Evolutionary conservation across 192 early-diverging fungal genomes (phyloP).

Genomic region (Pilaira anomala): DNA sequence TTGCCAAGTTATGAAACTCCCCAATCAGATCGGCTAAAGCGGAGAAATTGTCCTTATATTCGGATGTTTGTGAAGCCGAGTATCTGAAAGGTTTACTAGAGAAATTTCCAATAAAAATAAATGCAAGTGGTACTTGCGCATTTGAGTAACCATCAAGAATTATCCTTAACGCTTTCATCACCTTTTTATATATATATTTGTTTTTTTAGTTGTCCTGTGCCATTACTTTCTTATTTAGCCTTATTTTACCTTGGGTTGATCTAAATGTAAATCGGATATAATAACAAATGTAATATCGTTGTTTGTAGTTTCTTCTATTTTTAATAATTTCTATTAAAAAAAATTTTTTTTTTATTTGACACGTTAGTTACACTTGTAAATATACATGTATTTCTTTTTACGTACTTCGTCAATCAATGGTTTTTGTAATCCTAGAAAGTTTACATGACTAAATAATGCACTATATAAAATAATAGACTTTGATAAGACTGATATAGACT

Average conservation of each 20-base stretch:
- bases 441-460: conserved; percentile 47
- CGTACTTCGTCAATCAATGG: conserved; percentile 53
- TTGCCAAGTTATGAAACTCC: conserved; percentile 58
- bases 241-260: conserved; percentile 65
- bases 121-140: conserved; percentile 69
- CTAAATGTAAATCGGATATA: conserved; percentile 85
- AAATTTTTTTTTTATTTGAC: background rate
- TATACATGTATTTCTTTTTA: too few relatives aligned
- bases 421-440: conserved; percentile 55
- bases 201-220: background rate
- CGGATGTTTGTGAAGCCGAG: conserved; percentile 53
- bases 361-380: background rate
- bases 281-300: conserved; percentile 70
- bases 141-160: conserved; percentile 75
- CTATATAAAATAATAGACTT: conserved; percentile 32
- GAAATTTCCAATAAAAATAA: conserved; percentile 88
- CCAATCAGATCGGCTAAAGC: conserved; percentile 63
- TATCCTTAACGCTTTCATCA: conserved; percentile 64
- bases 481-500: too few relatives aligned
- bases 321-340: conserved; percentile 29
- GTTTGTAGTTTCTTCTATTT: conserved; percentile 35
- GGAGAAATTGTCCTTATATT: conserved; percentile 60
- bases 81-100: conserved; percentile 67
- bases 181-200: conserved; percentile 32
- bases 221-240: background rate